phyloP scores from a whole-genome alignment of 176 grass and related monocot species.

The Cenchrus americanus region DNA sequence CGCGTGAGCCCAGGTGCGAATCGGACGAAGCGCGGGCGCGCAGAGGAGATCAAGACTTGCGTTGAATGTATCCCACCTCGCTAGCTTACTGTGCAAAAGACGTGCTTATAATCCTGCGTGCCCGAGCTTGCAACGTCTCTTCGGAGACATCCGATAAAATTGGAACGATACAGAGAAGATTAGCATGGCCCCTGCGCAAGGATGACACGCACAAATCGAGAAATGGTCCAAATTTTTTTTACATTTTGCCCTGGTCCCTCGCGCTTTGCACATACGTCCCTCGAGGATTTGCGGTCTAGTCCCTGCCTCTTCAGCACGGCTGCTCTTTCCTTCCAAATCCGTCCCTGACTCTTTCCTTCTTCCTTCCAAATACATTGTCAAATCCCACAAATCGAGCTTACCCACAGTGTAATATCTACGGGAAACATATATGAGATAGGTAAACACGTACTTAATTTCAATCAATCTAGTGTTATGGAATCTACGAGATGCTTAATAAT shows the following conservation, averaged over 20 bases:
- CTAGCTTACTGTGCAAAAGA: accelerated
- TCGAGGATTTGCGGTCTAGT: background rate
- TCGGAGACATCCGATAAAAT: slow-evolving; percentile 19
- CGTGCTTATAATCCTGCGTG: background rate
- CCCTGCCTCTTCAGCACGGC: background rate
- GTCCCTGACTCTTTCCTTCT: no score
- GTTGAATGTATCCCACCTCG: slow-evolving; percentile 9
- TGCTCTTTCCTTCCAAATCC: background rate
- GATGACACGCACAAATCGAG: slow-evolving; percentile 29
- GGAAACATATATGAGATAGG: no score
- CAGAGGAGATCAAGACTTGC: background rate
- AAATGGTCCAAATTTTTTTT: slow-evolving; percentile 31
- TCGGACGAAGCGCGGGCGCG: no score
- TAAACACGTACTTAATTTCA: no score
- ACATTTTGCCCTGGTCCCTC: background rate
- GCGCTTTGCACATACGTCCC: background rate
- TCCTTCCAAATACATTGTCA: no score
- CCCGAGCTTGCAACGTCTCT: accelerated
- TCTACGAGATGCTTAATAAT: no score
- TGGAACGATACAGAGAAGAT: slow-evolving; percentile 20
- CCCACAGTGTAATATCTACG: no score
- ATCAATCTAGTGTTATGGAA: no score
- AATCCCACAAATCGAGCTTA: no score
- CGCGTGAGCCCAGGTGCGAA: no score
- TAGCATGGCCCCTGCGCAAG: slow-evolving; percentile 22